Evolutionary conservation across 1,284 basidiomycete species (phyloP).

Genomic region (Rhodotorula sp.): DNA sequence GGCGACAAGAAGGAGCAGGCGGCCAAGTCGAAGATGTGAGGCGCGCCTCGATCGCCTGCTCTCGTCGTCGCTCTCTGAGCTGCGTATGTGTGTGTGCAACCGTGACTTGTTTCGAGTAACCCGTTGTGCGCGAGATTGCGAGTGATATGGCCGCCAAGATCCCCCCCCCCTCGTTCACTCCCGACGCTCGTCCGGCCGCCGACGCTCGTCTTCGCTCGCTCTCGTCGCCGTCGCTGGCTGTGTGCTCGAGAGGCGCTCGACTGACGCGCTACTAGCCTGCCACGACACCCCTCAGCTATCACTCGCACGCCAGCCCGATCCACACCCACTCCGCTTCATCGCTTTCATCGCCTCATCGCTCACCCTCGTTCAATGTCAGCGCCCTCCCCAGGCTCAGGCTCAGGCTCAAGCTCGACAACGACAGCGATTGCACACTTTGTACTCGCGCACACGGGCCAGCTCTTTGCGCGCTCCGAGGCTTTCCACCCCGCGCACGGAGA

Average conservation of each 20-base stretch:
- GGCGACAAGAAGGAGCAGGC: conserved; percentile 28
- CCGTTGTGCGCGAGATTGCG: not conserved
- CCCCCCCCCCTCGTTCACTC: no score
- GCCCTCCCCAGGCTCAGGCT: not conserved
- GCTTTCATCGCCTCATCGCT: not conserved
- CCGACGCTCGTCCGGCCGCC: not conserved
- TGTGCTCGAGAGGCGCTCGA: no score
- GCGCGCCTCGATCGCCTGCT: not conserved
- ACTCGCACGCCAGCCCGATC: no score
- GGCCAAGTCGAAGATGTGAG: conserved; percentile 34
- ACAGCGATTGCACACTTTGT: not conserved
- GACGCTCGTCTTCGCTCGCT: not conserved
- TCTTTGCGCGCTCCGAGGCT: not conserved
- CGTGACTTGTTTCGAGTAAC: no score
- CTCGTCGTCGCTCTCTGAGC: not conserved
- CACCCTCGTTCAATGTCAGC: not conserved
- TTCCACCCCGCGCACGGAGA: conserved; percentile 20
- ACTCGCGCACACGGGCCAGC: not conserved
- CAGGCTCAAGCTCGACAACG: not conserved
- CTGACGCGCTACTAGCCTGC: no score
- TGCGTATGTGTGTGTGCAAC: not conserved
- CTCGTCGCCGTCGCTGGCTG: not conserved
- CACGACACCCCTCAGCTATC: no score
- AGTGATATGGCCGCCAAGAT: not conserved
- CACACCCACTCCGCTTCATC: no score